Percentiles rank a stretch among this genome's conserved stretches.
phyloP scores from a whole-genome alignment of 179 eudicot genomes.

The Camellia oleifera region DNA sequence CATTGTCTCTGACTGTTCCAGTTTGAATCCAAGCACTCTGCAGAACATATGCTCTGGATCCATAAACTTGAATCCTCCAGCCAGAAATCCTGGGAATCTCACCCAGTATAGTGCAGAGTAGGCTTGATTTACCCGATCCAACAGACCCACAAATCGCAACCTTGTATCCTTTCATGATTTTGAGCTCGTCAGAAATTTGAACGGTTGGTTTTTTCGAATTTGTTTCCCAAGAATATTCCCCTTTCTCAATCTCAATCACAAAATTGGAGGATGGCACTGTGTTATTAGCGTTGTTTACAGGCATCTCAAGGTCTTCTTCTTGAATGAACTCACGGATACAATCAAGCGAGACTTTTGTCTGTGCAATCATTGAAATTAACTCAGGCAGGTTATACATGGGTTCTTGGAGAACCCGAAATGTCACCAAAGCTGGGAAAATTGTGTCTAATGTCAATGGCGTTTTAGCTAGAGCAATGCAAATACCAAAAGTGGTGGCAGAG shows the following conservation, averaged over 20 bases:
- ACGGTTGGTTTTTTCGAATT: conserved; percentile 39
- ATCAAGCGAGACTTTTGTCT: conserved; percentile 72
- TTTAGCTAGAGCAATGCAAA: conserved; percentile 50
- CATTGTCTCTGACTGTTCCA: conserved; percentile 46
- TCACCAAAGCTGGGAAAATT: conserved; percentile 80
- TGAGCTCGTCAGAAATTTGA: conserved; percentile 43
- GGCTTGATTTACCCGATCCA: conserved; percentile 89
- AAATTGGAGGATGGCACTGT: conserved; percentile 24
- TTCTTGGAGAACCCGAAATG: conserved; percentile 81
- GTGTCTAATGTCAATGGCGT: conserved; percentile 76
- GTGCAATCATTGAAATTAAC: conserved; percentile 76
- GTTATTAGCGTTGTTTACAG: conserved; percentile 17
- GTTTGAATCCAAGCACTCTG: conserved; percentile 94
- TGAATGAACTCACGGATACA: conserved; percentile 47
- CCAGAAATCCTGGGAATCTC: conserved; percentile 77
- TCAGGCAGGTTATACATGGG: conserved; percentile 89
- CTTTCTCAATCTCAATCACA: conserved; percentile 59
- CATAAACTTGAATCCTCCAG: conserved; percentile 48
- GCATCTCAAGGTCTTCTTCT: conserved; percentile 41
- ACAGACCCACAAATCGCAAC: conserved; percentile 89
- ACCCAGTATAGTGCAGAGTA: conserved; percentile 70
- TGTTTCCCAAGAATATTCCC: conserved; percentile 71
- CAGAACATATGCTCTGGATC: conserved; percentile 76
- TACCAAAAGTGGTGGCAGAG: conserved; percentile 79
- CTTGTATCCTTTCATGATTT: conserved; percentile 57